Evolutionary conservation across 2,329 filamentous ascomycete genomes (phyloP).

Genomic region (Aureobasidium sp.): DNA sequence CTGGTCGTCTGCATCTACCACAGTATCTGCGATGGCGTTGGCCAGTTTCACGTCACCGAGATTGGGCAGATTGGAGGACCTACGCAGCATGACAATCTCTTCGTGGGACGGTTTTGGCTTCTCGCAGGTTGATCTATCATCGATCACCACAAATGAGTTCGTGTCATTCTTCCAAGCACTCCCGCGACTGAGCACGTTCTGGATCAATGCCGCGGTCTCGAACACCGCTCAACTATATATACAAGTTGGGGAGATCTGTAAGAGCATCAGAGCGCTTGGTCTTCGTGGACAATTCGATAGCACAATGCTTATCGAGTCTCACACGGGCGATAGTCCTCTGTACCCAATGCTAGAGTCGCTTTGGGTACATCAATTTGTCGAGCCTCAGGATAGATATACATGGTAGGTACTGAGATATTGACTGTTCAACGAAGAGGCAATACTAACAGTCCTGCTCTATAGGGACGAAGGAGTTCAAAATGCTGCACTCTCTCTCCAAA

Average conservation of each 20-base stretch:
- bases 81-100: neutral
- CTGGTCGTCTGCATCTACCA: too few species aligned
- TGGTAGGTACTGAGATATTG: neutral
- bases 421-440: neutral
- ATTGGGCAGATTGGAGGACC: neutral
- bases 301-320: neutral
- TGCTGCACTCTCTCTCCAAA: neutral
- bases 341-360: neutral
- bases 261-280: neutral
- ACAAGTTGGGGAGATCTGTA: neutral
- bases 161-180: neutral
- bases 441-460: neutral
- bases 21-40: too few species aligned
- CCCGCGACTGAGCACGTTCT: neutral
- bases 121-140: neutral
- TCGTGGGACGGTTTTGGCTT: neutral
- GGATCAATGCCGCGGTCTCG: neutral
- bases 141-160: neutral
- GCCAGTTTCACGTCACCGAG: too few species aligned
- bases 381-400: neutral
- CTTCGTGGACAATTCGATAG: neutral
- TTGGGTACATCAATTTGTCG: neutral
- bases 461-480: neutral
- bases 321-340: neutral
- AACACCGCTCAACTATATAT: neutral